Percentiles rank a stretch among this genome's conserved stretches.
Conservation (phyloP, 345 rosid species). For the Hibiscus trionum region DNA sequence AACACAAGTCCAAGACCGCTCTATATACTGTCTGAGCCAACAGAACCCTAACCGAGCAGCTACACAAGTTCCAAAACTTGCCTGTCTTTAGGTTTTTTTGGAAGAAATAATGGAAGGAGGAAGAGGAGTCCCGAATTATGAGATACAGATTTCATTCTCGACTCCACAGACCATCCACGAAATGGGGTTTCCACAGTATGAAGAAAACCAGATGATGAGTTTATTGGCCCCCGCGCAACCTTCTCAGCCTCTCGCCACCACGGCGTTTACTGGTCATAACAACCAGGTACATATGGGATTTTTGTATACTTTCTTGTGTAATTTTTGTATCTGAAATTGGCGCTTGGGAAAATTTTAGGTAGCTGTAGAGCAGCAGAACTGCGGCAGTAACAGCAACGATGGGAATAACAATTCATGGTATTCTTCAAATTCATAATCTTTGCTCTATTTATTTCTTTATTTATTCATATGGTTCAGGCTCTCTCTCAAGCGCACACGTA, state of each 20-base stretch:
- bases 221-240: constrained; percentile 50
- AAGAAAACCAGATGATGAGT: constrained; percentile 65
- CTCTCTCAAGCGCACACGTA: too few species aligned
- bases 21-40: too few species aligned
- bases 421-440: neutral
- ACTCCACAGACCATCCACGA: constrained; percentile 52
- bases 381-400: constrained; percentile 32
- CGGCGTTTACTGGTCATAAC: constrained; percentile 34
- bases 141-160: constrained; percentile 55
- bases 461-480: neutral
- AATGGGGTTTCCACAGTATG: constrained; percentile 70
- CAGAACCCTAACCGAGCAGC: too few species aligned
- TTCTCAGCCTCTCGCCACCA: constrained; percentile 30
- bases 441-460: neutral
- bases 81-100: neutral
- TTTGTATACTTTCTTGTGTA: neutral
- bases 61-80: neutral
- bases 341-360: constrained; percentile 22
- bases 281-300: constrained; percentile 29
- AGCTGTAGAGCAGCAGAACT: constrained; percentile 31
- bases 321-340: constrained; percentile 1
- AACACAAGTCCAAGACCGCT: too few species aligned
- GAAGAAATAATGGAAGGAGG: constrained; percentile 49
- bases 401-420: constrained; percentile 44
- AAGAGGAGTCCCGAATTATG: constrained; percentile 43